Evolutionary conservation across 176 grass and related monocot species (phyloP), one percentile per base, ranked within the genome.

Genomic region (Aegilops longissima): DNA sequence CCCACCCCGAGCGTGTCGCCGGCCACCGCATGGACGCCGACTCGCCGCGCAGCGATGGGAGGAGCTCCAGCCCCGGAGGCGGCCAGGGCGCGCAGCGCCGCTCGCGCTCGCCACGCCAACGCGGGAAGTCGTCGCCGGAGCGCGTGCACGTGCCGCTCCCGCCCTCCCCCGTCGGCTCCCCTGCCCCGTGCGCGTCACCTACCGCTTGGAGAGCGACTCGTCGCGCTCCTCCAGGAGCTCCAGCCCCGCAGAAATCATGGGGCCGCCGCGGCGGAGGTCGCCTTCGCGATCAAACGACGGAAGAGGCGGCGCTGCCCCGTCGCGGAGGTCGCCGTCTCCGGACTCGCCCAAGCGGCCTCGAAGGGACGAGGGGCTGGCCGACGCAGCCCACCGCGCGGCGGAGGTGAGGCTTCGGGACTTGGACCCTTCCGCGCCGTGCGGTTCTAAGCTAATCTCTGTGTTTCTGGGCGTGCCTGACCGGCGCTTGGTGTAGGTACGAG

Each of bases 281-380:
- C 33, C 9, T 1, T 13, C 72, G 49, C 52, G 51, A 21, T 42
- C 58, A 2, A 27, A 27, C 12, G 20, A 88, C 54, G 31, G 20
- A 61, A 35, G 36, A 82, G 80, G 38, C 90, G 78, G n/a, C 72
- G 82, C 17, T 76, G 76, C 91, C 10, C 82, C 95, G 36, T 78
- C 83, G 1, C 72, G 75, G 10, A 81, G 90, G 66, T 86, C 90
- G 20, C 86, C 90, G 23, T 90, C 90, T 61, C 86, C 78, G 5
- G 18, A 36, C 18, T 86, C 88, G 7, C 81, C 64, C n/a, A 97
- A 97, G 75, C 85, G 92, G 64, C 82, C 52, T 1, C 87, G 95
- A 70, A 84, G 70, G 80, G 85, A 95, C 59, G 86, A 75, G 7
- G 90, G 88, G 85, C 71, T 6, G 86, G 86, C 66, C 79, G 88